phyloP scores from a whole-genome alignment of 1,284 basidiomycete genomes.

The Hymenochaete sp. region DNA sequence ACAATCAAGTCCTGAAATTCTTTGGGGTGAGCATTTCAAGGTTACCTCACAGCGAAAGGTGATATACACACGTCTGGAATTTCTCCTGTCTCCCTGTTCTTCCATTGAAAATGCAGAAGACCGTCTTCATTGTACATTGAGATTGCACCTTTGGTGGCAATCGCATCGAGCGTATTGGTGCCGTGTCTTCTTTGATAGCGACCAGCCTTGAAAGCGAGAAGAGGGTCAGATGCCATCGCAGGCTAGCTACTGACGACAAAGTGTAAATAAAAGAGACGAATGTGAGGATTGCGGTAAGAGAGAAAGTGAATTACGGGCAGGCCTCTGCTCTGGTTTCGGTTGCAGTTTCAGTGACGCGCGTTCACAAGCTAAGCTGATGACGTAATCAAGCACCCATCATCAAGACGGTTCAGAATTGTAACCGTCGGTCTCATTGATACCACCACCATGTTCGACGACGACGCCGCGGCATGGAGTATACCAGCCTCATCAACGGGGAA shows the following conservation, averaged over 20 bases:
- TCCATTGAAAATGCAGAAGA: slow-evolving; percentile 70
- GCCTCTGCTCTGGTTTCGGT: too few relatives aligned
- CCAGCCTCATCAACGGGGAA: slow-evolving; percentile 42
- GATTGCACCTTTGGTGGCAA: slow-evolving; percentile 62
- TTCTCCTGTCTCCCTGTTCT: slow-evolving; percentile 50
- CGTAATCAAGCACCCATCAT: too few relatives aligned
- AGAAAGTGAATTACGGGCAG: neutral
- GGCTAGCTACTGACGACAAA: slow-evolving; percentile 20
- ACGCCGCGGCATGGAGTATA: slow-evolving; percentile 47
- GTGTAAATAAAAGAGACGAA: neutral
- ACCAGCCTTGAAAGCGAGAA: slow-evolving; percentile 77
- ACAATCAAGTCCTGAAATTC: slow-evolving; percentile 56
- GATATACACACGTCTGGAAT: slow-evolving; percentile 46
- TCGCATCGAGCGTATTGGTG: slow-evolving; percentile 59
- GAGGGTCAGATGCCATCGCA: slow-evolving; percentile 24
- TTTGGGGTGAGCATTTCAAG: neutral
- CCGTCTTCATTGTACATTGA: slow-evolving; percentile 63
- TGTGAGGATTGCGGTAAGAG: neutral
- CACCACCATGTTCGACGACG: slow-evolving; percentile 48
- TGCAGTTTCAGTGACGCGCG: too few relatives aligned
- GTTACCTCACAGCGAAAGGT: neutral
- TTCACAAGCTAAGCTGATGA: too few relatives aligned
- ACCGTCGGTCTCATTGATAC: too few relatives aligned
- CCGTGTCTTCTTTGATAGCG: slow-evolving; percentile 55
- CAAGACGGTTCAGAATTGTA: too few relatives aligned